Evolutionary conservation across 345 rosid genomes (phyloP), one percentile per base, ranked within the genome.

Genomic region (Eucalyptus microcorys): DNA sequence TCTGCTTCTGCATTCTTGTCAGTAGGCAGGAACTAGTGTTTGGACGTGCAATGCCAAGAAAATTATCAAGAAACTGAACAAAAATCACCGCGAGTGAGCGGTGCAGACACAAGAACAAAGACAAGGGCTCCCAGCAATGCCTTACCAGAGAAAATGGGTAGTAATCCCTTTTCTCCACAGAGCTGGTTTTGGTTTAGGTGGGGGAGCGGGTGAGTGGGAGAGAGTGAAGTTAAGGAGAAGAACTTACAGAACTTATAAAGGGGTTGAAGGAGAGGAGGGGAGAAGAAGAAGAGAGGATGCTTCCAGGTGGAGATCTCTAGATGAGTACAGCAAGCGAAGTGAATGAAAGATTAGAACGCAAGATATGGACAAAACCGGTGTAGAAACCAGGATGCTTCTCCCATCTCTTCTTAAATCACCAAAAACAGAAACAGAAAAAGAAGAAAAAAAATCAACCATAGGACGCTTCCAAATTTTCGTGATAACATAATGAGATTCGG

Each of bases 291-390:
- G 94, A 88, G 92, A 93, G 93, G 94, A 87, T 93, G 94, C 91
- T 94, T 94, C 97, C 45, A 21, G 90, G 90, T 88, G 92, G 93
- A 92, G 94, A 95, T 93, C 96, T 94, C 96, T 93, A 93, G 93
- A 89, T 86, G 71, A 93, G 48, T 85, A 86, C 76, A 90, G 90
- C 90, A 91, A 90, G 91, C 91, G 68, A 61, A 87, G 80, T 68
- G 43, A 34, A 34, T 32, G 80, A 68, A 68, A 68, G 80, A 68
- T 68, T 76, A 71, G 86, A 84, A 42, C 55, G 76, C 52, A 50
- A 86, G 50, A 42, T 80, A 79, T 88, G 87, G 93, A 90, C 93
- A 87, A 92, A 89, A 89, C 61, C 64, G 21, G 89, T 84, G 96
- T 59, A 93, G 93, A 90, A 93, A 92, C 93, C 88, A 48, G 91